A percentile compares a stretch with the other conserved stretches of the same genome.
phyloP scores from a whole-genome alignment of 352 stramenopile genomes.

The Phytopythium vexans region DNA sequence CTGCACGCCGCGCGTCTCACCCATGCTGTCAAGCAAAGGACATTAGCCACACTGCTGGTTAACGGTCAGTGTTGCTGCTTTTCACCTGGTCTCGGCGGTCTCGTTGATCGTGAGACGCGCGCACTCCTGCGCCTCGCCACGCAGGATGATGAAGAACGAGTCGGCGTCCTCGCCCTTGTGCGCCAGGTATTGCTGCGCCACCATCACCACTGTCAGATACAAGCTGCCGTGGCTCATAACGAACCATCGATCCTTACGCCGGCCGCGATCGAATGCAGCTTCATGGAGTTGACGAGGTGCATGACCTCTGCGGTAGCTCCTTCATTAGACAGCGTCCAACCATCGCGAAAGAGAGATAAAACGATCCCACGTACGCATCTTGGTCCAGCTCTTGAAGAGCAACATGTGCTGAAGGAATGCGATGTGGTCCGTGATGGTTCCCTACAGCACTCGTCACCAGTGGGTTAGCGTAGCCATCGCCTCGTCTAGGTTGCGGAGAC shows the following conservation, averaged over 20 bases:
- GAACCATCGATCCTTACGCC: conserved; percentile 27
- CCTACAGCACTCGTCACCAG: conserved; percentile 13
- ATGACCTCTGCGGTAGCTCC: conserved; percentile 55
- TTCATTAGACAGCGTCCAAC: background rate
- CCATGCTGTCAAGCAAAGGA: conserved; percentile 25
- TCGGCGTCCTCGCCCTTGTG: conserved; percentile 74
- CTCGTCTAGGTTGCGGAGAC: too few relatives aligned
- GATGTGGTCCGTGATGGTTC: conserved; percentile 84
- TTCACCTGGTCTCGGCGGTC: conserved; percentile 47
- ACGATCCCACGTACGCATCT: conserved; percentile 63
- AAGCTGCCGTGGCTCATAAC: background rate
- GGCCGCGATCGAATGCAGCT: conserved; percentile 55
- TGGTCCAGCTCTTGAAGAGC: conserved; percentile 77
- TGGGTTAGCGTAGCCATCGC: too few relatives aligned
- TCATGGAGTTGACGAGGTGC: conserved; percentile 84
- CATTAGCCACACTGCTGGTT: too few relatives aligned
- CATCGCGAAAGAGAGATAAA: too few relatives aligned
- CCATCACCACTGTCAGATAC: background rate
- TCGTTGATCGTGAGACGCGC: conserved; percentile 65
- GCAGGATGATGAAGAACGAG: conserved; percentile 75
- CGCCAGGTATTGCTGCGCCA: conserved; percentile 69
- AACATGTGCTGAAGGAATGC: conserved; percentile 77
- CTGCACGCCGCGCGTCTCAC: conserved; percentile 55
- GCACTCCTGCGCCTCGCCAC: conserved; percentile 69
- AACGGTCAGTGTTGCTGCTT: background rate